A percentile compares a stretch with the other conserved stretches of the same genome.
These are phyloP conservation scores for Nakazawaea ambrosiae DNA, from an alignment of 805 yeast genomes.

Conservation along the genomic window DNA sequence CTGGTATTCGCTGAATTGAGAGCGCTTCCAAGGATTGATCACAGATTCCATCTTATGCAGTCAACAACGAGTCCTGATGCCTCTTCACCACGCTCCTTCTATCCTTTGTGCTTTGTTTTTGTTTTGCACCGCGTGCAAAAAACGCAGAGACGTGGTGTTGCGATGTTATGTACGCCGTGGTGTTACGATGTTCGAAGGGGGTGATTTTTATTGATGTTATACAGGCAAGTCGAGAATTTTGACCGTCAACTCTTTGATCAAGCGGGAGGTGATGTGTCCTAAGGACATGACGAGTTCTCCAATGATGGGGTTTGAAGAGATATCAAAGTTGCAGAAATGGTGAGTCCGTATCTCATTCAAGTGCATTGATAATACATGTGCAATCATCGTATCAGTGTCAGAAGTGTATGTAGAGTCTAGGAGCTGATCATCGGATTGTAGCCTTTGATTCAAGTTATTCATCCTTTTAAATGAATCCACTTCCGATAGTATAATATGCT, in stretches of 20 bases:
- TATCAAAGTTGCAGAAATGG: slow-evolving; percentile 2
- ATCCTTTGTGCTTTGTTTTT: too few relatives aligned
- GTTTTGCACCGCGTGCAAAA: neutral
- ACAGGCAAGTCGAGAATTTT: too few relatives aligned
- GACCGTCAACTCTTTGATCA: slow-evolving; percentile 7
- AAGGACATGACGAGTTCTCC: neutral
- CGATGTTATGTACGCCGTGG: too few relatives aligned
- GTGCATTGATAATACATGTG: slow-evolving; percentile 1
- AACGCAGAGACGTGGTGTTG: too few relatives aligned
- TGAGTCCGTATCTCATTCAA: neutral
- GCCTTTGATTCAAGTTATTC: neutral
- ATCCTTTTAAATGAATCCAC: neutral
- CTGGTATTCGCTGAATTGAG: slow-evolving; percentile 39
- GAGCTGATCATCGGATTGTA: too few relatives aligned
- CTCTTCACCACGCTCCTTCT: too few relatives aligned
- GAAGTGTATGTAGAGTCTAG: too few relatives aligned
- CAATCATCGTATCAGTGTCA: slow-evolving; percentile 1
- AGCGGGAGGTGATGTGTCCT: neutral
- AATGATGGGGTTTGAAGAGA: slow-evolving; percentile 4
- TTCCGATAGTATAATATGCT: slow-evolving; percentile 1
- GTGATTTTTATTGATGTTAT: too few relatives aligned
- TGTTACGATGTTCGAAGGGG: too few relatives aligned
- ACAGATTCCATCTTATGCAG: neutral
- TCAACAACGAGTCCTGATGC: too few relatives aligned
- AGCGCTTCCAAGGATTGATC: slow-evolving; percentile 19